Base-by-base conservation (phyloP, 768 basidiomycete species). In the Tulasnella sp. region DNA sequence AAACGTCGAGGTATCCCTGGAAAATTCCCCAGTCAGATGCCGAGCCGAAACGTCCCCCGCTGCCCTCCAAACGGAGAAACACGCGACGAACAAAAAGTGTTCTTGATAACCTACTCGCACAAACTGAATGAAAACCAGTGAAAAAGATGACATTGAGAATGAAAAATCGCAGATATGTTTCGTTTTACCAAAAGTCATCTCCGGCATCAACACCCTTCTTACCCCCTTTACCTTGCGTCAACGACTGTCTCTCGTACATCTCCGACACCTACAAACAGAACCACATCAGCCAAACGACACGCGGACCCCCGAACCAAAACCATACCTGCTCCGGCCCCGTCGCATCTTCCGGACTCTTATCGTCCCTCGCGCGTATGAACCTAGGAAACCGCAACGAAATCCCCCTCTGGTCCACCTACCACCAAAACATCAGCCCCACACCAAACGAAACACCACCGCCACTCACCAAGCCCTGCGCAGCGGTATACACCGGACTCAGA, bases 381-480 rank as follows among this genome's bases (percentile, higher is more conserved):
- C 96, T 80, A 37, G 96, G 96, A 72, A 99, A 99, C 11, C 96
- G 84, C 42, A 99, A 71, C 14, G 96, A 98, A 63, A 99, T 88
- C 0, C 96, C 96, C 63, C 93, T 75, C 49, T 87, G 82, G 54
- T 93, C 92, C 17, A 81, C 79, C 87, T 90, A 51, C 37, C 31
- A n/a, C n/a, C n/a, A n/a, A n/a, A n/a, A n/a, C n/a, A n/a, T n/a
- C n/a, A n/a, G n/a, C n/a, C n/a, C n/a, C n/a, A n/a, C 2, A 53
- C 31, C 39, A 49, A 12, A 42, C 17, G 6, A n/a, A 50, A 37
- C 27, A 57, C 1, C 9, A 61, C 12, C 31, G 32, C 14, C 35
- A 73, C 83, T 60, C 65, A 91, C 91, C 73, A 87, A 65, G 64
- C 92, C 92, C 66, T 90, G 86, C 17, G 85, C 92, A 3, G 92